Base-by-base conservation (phyloP, 2,329 filamentous ascomycete species). In the Ceratocystiopsis brevicomis region DNA sequence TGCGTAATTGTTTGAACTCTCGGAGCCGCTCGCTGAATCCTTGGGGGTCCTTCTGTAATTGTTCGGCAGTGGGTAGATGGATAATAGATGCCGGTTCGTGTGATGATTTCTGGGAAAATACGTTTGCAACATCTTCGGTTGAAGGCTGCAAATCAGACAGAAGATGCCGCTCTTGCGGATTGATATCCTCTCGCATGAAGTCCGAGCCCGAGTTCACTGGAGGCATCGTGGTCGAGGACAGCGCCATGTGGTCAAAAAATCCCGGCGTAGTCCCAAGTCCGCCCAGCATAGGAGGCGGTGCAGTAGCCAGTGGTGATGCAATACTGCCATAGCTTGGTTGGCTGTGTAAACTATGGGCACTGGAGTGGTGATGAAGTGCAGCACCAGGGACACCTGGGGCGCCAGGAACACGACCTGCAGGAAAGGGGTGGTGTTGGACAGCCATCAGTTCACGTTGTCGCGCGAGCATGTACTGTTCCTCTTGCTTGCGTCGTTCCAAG, bases 261-360 rank as follows among this genome's bases (percentile, higher is more conserved):
- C 74, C 74, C 34, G 73, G 65, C 6, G 71, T 66, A n/a, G 70
- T 67, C 46, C 73, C 71, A 41, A 77, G 68, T 14, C 71, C 67
- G 2, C 69, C 72, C 11, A 72, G 64, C 6, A 68, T 61, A 56
- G 73, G 55, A 67, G 58, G 67, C 37, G 63, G 59, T 15, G 57
- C 61, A 53, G 67, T 76, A 12, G 75, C 76, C 45, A 80, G 74
- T 2, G 87, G 86, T n/a, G 86, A 92, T 3, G 84, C 78, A 51
- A 98, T 92, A 61, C 82, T 95, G 16, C 88, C 85, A 56, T 90
- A 95, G 61, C 88, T 96, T 18, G 88, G 88, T 60, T 98, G 90
- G 57, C 86, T 95, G 56, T 98, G 90, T 46, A 98, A 70, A 56
- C 88, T 96, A 52, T 96, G 88, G 10, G 85, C 84, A 56, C 88